Evolutionary conservation across 805 yeast genomes (phyloP).

Genomic region (Metschnikowia sp.): DNA sequence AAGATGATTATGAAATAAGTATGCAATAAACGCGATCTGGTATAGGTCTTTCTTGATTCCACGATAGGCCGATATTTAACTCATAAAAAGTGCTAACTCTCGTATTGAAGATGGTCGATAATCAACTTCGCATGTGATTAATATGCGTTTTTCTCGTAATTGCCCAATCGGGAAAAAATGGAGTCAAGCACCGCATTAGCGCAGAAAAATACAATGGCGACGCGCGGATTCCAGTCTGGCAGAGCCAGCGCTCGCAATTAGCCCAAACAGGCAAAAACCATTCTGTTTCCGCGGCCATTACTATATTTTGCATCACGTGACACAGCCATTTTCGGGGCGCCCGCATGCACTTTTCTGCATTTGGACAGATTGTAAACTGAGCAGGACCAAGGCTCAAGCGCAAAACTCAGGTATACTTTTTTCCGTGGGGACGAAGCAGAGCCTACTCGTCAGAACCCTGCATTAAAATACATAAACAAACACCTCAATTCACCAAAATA

Average conservation of each 20-base stretch:
- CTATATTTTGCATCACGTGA: constrained; percentile 2
- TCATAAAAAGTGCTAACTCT: too few relatives aligned
- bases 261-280: background rate
- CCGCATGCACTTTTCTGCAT: constrained; percentile 3
- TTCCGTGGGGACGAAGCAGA: background rate
- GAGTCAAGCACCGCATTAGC: background rate
- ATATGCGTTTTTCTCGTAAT: too few relatives aligned
- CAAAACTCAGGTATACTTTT: background rate
- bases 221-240: background rate
- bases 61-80: too few relatives aligned
- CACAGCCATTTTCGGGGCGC: background rate
- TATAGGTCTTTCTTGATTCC: too few relatives aligned
- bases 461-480: too few relatives aligned
- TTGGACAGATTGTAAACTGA: constrained; percentile 5
- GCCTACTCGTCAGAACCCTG: background rate
- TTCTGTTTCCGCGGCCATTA: background rate
- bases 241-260: constrained; percentile 1
- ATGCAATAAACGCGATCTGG: too few relatives aligned
- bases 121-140: too few relatives aligned
- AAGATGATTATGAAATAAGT: too few relatives aligned
- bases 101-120: too few relatives aligned
- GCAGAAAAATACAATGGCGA: background rate
- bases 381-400: background rate
- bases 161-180: background rate
- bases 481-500: too few relatives aligned